Evolutionary conservation across 2,329 filamentous ascomycete species (phyloP).

Genomic region (Neoarthrinium moseri): DNA sequence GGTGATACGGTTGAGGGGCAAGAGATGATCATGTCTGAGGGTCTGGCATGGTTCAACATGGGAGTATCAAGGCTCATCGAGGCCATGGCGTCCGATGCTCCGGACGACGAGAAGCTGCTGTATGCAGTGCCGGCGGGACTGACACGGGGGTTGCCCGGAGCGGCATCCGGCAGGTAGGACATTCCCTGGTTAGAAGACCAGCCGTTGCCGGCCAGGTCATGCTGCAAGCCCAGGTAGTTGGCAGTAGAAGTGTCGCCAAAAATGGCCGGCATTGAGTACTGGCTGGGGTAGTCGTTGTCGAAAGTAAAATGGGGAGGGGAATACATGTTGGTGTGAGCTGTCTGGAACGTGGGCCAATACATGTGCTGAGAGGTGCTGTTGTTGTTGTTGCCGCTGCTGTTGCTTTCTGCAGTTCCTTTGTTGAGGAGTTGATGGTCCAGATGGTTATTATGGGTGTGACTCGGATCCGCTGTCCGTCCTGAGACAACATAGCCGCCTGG

Average conservation of each 20-base stretch:
- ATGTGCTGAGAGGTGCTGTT: not conserved
- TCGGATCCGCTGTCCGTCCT: not conserved
- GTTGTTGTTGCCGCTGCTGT: too few relatives aligned
- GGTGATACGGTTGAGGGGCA: conserved; percentile 2
- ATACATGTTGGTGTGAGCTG: not conserved
- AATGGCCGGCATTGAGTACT: not conserved
- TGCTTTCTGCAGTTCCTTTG: too few relatives aligned
- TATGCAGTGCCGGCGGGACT: conserved; percentile 2
- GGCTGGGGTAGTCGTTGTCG: not conserved
- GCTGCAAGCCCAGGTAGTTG: not conserved
- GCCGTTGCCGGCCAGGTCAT: not conserved
- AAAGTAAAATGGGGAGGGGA: not conserved
- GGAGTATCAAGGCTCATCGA: not conserved
- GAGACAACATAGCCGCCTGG: conserved; percentile 1
- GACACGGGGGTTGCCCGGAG: not conserved
- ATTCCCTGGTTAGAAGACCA: not conserved
- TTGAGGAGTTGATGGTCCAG: not conserved
- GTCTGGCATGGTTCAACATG: not conserved
- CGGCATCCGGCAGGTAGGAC: not conserved
- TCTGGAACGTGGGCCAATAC: not conserved
- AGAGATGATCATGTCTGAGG: not conserved
- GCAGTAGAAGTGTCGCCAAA: not conserved
- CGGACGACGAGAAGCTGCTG: conserved; percentile 1
- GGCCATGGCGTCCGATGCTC: not conserved
- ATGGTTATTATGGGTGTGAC: not conserved